Evolutionary conservation across 176 grass and related monocot genomes (phyloP), one percentile per base, ranked within the genome.

Genomic region (Thalia dealbata): DNA sequence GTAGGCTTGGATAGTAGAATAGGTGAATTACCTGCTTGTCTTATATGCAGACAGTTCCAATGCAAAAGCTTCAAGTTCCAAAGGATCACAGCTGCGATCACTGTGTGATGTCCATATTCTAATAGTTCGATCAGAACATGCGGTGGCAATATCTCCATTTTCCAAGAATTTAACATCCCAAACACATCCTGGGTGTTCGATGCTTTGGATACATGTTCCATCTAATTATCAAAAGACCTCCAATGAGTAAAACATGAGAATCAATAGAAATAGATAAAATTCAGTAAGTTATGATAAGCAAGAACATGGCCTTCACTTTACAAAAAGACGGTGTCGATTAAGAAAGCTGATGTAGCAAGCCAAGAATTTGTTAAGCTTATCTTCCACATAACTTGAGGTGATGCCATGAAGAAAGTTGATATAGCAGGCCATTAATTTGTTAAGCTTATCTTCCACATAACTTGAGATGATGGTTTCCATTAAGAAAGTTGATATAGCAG

Each of bases 101-200:
- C 67, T 66, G 75, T 84, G 61, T 7, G 54, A 80, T 70, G 85
- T 91, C 95, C 95, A 97, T 81, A 97, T 82, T 77, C 95, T 86
- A 0, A 74, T 81, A 41, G 68, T 81, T 75, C 87, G 85, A 84
- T 97, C 95, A 72, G 95, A 97, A 73, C 89, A 97, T 76, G 89
- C 95, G 50, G 90, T 86, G 46, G 92, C 83, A 74, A 97, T 61
- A 90, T 97, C 95, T 81, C 87, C 95, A 77, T 88, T 92, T 78
- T 86, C 73, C 81, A 97, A 82, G 71, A 92, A 92, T 83, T 97
- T 97, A 23, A 52, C 83, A 81, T 86, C 89, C 95, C 95, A 97
- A 76, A 97, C 80, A 79, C 95, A 97, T 23, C 90, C 95, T 4
- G 95, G 90, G 76, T 97, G 95, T 78, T 97, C 95, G 72, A 97